Conservation (phyloP, 306 rosid genomes). For the Cicer arietinum region DNA sequence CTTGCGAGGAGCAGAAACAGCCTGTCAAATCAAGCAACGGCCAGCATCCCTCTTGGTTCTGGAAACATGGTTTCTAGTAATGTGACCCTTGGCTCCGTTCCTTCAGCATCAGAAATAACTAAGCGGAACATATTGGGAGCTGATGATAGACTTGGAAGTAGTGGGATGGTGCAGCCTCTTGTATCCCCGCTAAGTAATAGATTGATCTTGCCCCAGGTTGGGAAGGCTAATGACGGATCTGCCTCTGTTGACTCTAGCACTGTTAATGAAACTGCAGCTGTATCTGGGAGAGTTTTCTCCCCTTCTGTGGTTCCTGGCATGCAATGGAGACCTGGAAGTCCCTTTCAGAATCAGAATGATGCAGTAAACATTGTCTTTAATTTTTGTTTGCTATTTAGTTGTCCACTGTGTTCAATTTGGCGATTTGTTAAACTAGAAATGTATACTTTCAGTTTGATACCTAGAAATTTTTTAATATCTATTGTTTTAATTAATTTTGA, state of each 20-base stretch:
- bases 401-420: conserved; percentile 25
- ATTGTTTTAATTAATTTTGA: conserved; percentile 21
- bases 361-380: conserved; percentile 50
- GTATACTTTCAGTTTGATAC: conserved; percentile 22
- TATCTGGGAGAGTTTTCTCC: conserved; percentile 80
- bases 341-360: conserved; percentile 83
- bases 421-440: conserved; percentile 12
- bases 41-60: conserved; percentile 68
- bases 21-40: conserved; percentile 65
- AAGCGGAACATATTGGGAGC: conserved; percentile 79
- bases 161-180: conserved; percentile 79
- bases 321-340: conserved; percentile 98
- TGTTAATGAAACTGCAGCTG: conserved; percentile 69
- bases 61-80: conserved; percentile 66
- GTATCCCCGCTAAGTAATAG: conserved; percentile 72
- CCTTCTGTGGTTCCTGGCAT: conserved; percentile 80
- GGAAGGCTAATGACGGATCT: conserved; percentile 73
- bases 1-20: conserved; percentile 75
- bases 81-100: conserved; percentile 67
- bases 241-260: conserved; percentile 66
- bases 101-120: conserved; percentile 73
- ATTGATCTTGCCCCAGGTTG: conserved; percentile 71
- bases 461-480: neutral
- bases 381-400: conserved; percentile 34
- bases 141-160: conserved; percentile 85